Base-by-base conservation (phyloP, 2,329 filamentous ascomycete species). In the Plectosphaerella sp. region DNA sequence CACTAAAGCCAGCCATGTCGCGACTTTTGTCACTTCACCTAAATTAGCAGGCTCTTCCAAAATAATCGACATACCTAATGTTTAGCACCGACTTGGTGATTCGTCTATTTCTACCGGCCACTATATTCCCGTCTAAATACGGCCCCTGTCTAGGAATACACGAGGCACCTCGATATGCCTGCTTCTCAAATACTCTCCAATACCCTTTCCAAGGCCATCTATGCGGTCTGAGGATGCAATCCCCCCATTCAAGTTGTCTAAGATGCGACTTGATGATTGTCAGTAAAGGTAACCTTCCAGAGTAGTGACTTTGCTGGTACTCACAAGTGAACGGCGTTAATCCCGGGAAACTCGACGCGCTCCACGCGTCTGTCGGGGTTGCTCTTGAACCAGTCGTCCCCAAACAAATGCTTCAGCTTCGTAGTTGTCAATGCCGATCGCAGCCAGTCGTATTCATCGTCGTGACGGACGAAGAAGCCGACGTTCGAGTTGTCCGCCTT, bases 361-460 rank as follows among this genome's bases (percentile, higher is more conserved):
- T 56, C 54, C 4, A 56, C 49, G 1, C 51, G 45, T 1, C 48
- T 33, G 2, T 43, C 43, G 0, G 54, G 54, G 28, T 56, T 52
- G 22, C 12, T 48, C 24, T 51, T 54, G 6, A 39, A 54, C 49
- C 52, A 54, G 63, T 65, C n/a, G 59, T 58, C 56, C 4, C 63
- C 63, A 9, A 65, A 41, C 8, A 65, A 49, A 15, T 14, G 61
- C 57, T 54, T 56, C 5, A 56, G 24, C 1, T 49, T 41, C 8
- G 35, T 8, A 6, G 61, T 57, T 0, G 66, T 72, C 62, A 76
- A 61, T 20, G 71, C 45, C 7, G 57, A 60, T 25, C 68, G 64
- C 15, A 73, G 57, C 71, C 70, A 73, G 1, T 68, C 61, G 51
- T 64, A 76, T 55, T 74, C 71, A 47, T 73, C 67, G 4, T 60